Evolutionary conservation across 1,139 yeast genomes (phyloP), one percentile per base, ranked within the genome.

Genomic region (Saccharomyces hybrid): DNA sequence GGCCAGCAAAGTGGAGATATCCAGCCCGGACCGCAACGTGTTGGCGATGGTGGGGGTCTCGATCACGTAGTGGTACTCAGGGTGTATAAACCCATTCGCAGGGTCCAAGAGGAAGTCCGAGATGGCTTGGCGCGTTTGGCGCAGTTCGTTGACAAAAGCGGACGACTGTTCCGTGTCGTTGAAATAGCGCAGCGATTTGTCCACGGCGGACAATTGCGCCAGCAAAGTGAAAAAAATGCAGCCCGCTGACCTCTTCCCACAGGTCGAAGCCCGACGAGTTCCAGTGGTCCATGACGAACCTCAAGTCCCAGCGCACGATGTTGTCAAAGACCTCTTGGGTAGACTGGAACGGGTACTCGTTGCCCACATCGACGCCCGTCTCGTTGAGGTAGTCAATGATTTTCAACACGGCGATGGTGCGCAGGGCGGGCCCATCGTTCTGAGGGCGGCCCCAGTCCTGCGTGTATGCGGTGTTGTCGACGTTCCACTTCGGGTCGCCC

Each of bases 391-490:
- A 32, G 38, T 32, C 38, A 12, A 32, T 32, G 67, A 81, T 89
- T 58, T 80, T 79, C 51, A 81, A 70, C 28, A 86, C 77, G 1
- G 96, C 78, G 52, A 84, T 77, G 2, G 84, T 78, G 61, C 98
- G 77, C 56, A 93, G 75, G 0, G 95, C 95, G 0, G 98, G 97
- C 0, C 98, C 98, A 69, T 93, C 99, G 58, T 89, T 79, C 71
- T 93, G 99, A 0, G 99, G 99, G 62, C 99, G 77, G 1, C 98
- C 98, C 99, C 98, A 93, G 47, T 74, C 68, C 2, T 75, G 82
- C 16, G 72, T 68, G 63, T 85, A 91, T 0, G 86, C 75, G 0
- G 80, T 65, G 31, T 86, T 84, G 66, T 88, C 79, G 2, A 83
- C 82, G 66, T 78, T 69, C 64, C 86, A 90, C 68, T 91, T 91